Evolutionary conservation across 2,329 filamentous ascomycete genomes (phyloP).

Genomic region (Stachybotrys chlorohalonatus): DNA sequence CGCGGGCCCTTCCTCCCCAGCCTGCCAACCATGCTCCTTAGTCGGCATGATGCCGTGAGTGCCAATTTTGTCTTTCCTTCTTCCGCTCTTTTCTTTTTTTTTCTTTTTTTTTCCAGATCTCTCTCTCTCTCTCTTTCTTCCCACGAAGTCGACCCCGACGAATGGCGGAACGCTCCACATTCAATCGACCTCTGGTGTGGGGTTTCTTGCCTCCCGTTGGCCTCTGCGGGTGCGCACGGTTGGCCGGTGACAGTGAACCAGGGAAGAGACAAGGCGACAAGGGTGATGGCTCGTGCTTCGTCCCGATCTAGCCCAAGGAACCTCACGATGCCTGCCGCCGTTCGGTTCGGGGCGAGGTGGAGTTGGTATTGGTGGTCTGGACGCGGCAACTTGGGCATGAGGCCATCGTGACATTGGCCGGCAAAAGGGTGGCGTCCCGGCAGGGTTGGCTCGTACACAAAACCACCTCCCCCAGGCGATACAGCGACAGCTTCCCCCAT

Average conservation of each 20-base stretch:
- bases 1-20: background rate
- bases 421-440: background rate
- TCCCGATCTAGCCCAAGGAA: background rate
- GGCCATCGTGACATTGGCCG: background rate
- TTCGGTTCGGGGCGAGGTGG: too few species aligned
- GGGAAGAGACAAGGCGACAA: background rate
- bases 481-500: background rate
- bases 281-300: background rate
- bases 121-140: too few species aligned
- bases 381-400: background rate
- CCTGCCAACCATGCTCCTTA: background rate
- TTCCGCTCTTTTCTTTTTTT: too few species aligned
- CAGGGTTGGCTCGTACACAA: background rate
- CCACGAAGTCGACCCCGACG: too few species aligned
- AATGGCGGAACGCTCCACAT: too few species aligned
- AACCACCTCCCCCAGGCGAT: background rate
- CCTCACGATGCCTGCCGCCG: background rate
- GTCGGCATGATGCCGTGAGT: background rate
- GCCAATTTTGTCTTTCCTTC: background rate
- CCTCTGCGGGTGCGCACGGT: background rate
- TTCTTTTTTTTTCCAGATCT: too few species aligned
- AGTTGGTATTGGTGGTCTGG: background rate
- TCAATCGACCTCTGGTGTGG: too few species aligned
- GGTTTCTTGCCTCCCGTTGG: too few species aligned
- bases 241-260: background rate